Conservation (phyloP, 2,329 filamentous ascomycete genomes). For the Claviceps pazoutovae region DNA sequence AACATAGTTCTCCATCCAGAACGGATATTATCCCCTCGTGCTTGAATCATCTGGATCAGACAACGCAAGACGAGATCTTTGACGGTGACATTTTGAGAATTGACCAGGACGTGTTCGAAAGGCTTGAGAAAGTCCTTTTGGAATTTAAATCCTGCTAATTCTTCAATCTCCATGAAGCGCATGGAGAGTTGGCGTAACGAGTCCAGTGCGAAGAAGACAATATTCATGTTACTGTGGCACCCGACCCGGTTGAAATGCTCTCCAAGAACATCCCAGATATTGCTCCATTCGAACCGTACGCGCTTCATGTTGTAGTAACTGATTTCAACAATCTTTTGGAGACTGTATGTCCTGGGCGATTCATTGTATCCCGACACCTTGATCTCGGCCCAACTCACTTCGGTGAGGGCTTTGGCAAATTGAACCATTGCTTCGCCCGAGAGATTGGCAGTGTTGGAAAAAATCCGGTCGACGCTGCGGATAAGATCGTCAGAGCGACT, state of each 20-base stretch:
- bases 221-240: constrained; percentile 88
- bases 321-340: constrained; percentile 97
- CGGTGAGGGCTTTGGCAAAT: constrained; percentile 81
- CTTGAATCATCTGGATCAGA: constrained; percentile 98
- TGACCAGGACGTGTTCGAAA: constrained; percentile 93
- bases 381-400: constrained; percentile 98
- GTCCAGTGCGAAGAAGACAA: constrained; percentile 95
- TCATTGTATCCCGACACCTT: constrained; percentile 94
- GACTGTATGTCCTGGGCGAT: constrained; percentile 86
- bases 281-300: constrained; percentile 96
- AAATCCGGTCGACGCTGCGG: constrained; percentile 86
- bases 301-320: constrained; percentile 99
- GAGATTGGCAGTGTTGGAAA: constrained; percentile 87
- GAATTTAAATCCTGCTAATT: constrained; percentile 97
- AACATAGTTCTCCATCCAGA: constrained; percentile 99
- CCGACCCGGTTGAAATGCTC: constrained; percentile 98
- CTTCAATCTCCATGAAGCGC: constrained; percentile 97
- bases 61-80: constrained; percentile 97
- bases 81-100: constrained; percentile 78
- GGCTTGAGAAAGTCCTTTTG: constrained; percentile 98
- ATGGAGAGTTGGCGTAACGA: constrained; percentile 91
- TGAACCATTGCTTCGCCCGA: constrained; percentile 90
- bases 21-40: constrained; percentile 87
- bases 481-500: constrained; percentile 87
- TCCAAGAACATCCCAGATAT: constrained; percentile 93